These are phyloP conservation scores for Pichia manshurica DNA, from an alignment of 805 yeast genomes.

Conservation along the genomic window DNA sequence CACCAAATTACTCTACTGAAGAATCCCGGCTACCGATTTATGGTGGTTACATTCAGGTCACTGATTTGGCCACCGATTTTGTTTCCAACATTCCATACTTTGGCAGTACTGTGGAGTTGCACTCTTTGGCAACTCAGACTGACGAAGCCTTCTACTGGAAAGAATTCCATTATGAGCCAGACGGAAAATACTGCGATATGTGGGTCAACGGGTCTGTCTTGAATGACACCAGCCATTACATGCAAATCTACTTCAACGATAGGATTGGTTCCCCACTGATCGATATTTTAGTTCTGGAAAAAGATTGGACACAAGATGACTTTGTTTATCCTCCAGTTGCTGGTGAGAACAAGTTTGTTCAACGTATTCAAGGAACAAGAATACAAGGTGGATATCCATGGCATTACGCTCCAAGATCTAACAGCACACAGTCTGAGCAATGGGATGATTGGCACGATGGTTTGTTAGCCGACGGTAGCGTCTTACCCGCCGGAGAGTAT, in stretches of 20 bases:
- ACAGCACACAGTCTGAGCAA: neutral
- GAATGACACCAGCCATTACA: slow-evolving; percentile 5
- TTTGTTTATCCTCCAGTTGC: slow-evolving; percentile 5
- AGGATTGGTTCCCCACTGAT: slow-evolving; percentile 9
- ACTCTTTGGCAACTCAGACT: slow-evolving; percentile 3
- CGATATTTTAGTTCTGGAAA: slow-evolving; percentile 8
- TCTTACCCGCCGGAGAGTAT: slow-evolving; percentile 8
- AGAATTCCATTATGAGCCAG: neutral
- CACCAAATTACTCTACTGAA: slow-evolving; percentile 6
- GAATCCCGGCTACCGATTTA: slow-evolving; percentile 5
- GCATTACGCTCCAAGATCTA: slow-evolving; percentile 6
- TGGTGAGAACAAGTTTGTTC: slow-evolving; percentile 7
- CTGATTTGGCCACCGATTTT: neutral
- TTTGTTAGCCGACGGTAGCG: slow-evolving; percentile 1
- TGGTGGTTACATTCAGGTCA: slow-evolving; percentile 10
- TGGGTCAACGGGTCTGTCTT: slow-evolving; percentile 7
- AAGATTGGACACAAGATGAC: slow-evolving; percentile 11
- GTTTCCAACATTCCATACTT: slow-evolving; percentile 7
- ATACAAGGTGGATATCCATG: slow-evolving; percentile 4
- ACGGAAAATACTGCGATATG: slow-evolving; percentile 1
- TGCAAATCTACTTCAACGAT: slow-evolving; percentile 6
- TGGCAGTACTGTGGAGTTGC: slow-evolving; percentile 5
- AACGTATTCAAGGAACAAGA: slow-evolving; percentile 3
- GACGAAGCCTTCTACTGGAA: slow-evolving; percentile 9
- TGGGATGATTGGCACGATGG: slow-evolving; percentile 12